Base-by-base conservation (phyloP, 306 rosid genomes). In the Medicago ruthenica region DNA sequence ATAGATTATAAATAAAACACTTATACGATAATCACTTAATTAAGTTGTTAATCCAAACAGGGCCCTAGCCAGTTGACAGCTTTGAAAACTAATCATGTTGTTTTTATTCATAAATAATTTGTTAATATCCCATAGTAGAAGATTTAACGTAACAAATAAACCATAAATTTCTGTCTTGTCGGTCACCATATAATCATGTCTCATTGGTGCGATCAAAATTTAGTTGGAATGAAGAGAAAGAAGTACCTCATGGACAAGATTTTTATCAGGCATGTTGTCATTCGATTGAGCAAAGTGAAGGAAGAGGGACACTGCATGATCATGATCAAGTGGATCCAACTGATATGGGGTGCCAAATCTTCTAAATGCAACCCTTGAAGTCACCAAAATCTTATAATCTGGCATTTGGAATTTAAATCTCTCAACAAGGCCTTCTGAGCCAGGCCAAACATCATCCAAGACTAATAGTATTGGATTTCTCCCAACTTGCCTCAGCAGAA, bases 371-470 rank as follows among this genome's bases (percentile, higher is more conserved):
- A 57, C 86, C 60, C 93, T 84, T 58, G 97, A 91, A 54, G 97
- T 89, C 67, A 89, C 96, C 90, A 93, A 70, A 50, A 91, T 78
- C 83, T 93, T 93, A 42, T 73, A 83, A 57, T 70, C 64, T 57
- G 82, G 67, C 15, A 83, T 41, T 18, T 71, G 17, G 20, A 82
- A 83, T 42, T 13, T 45, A 13, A 90, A 79, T 67, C 67, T 88
- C 14, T 87, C 81, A 69, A 84, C 66, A 42, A 90, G 81, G 58
- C 40, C 63, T 58, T 81, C 92, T 42, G 97, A 79, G 53, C 9
- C 80, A 2, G 72, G 73, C 94, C 91, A 86, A 67, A 91, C 92
- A 74, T 91, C 94, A 82, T 91, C 97, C 69, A 89, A 70, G 17
- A 91, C 88, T 86, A 87, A 67, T 70, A 91, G 7, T 51, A 74